A percentile compares a stretch with the other conserved stretches of the same genome.
Evolutionary conservation across 257 asterid genomes (phyloP).

Genomic region (Solanum boliviense): DNA sequence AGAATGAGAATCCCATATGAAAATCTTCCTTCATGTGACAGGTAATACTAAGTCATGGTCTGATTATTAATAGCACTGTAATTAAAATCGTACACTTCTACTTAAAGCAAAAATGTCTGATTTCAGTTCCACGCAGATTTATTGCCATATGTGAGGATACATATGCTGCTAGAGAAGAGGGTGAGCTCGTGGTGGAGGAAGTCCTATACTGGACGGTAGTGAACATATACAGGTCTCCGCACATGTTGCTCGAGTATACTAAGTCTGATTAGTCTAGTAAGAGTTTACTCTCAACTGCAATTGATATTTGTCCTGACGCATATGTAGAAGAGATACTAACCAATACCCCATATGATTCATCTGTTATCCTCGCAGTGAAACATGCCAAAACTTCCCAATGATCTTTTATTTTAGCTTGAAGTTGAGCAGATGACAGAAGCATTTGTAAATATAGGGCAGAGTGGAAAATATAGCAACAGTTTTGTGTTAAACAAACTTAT

Average conservation of each 20-base stretch:
- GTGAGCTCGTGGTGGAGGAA: slow-evolving; percentile 94
- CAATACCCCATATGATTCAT: background rate
- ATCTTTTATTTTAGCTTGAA: background rate
- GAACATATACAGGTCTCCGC: slow-evolving; percentile 92
- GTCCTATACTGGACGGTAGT: slow-evolving; percentile 85
- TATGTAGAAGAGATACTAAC: slow-evolving; percentile 1
- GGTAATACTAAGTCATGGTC: slow-evolving; percentile 29
- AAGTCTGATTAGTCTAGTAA: slow-evolving; percentile 44
- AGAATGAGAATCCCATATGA: slow-evolving; percentile 95
- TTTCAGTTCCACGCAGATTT: slow-evolving; percentile 39
- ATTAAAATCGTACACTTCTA: background rate
- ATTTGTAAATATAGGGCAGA: background rate
- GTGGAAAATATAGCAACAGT: background rate
- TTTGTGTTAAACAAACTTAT: background rate
- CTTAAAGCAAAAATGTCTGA: background rate
- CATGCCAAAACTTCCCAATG: slow-evolving; percentile 3
- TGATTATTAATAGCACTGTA: background rate
- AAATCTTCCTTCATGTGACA: slow-evolving; percentile 96
- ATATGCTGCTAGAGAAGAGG: slow-evolving; percentile 96
- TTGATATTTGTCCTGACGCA: background rate
- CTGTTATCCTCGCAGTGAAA: background rate
- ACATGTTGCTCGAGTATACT: slow-evolving; percentile 89
- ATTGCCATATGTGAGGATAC: slow-evolving; percentile 96
- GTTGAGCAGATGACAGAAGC: slow-evolving; percentile 1
- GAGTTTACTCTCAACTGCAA: background rate